Conservation (phyloP, 2,329 filamentous ascomycete genomes). For the Lachnellula cervina region DNA sequence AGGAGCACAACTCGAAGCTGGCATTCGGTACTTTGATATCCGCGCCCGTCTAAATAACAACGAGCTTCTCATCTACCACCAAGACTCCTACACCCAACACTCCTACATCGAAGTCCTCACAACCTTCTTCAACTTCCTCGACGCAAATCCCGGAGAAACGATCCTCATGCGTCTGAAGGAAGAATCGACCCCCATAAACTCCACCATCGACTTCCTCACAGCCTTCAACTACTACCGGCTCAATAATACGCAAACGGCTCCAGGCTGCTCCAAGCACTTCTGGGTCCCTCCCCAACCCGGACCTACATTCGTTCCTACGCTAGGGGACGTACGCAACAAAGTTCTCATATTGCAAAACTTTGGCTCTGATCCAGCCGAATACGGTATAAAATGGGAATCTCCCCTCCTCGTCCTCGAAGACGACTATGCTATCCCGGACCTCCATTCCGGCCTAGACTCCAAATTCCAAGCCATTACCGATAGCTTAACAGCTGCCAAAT, state of each 20-base stretch:
- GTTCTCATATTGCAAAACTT: slow-evolving; percentile 47
- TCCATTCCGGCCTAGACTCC: slow-evolving; percentile 37
- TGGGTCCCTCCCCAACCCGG: slow-evolving; percentile 30
- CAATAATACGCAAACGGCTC: slow-evolving; percentile 32
- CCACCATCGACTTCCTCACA: slow-evolving; percentile 37
- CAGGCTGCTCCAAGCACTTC: slow-evolving; percentile 35
- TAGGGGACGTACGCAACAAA: slow-evolving; percentile 42
- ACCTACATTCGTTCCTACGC: slow-evolving; percentile 32
- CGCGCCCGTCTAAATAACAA: slow-evolving; percentile 39
- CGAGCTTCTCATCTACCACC: slow-evolving; percentile 46
- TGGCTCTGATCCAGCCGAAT: slow-evolving; percentile 25
- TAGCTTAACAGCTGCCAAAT: slow-evolving; percentile 37
- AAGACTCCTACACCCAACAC: slow-evolving; percentile 41
- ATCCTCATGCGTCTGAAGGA: slow-evolving; percentile 48
- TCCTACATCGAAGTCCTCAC: slow-evolving; percentile 40
- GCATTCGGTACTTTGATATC: slow-evolving; percentile 47
- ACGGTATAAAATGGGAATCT: slow-evolving; percentile 43
- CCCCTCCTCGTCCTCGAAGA: slow-evolving; percentile 44
- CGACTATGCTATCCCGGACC: slow-evolving; percentile 40
- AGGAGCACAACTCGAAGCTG: slow-evolving; percentile 40
- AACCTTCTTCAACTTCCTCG: slow-evolving; percentile 43
- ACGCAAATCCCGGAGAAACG: slow-evolving; percentile 41
- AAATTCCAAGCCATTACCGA: slow-evolving; percentile 33
- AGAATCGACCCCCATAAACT: slow-evolving; percentile 35
- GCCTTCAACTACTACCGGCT: slow-evolving; percentile 41